Evolutionary conservation across 2,329 filamentous ascomycete species (phyloP).

Genomic region (Monilinia laxa): DNA sequence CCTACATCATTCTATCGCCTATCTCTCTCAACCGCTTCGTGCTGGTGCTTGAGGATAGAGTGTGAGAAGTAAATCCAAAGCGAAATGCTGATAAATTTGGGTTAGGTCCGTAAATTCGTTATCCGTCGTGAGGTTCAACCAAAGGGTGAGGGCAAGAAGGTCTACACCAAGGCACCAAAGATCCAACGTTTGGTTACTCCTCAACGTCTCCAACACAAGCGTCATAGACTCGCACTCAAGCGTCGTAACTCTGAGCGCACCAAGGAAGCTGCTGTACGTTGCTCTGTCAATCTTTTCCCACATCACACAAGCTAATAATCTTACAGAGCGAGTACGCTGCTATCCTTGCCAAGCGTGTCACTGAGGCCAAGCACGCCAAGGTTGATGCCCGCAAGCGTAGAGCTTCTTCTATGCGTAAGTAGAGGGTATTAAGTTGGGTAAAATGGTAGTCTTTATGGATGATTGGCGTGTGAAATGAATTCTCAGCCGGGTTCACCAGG

Average conservation of each 20-base stretch:
- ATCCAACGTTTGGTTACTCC: conserved; percentile 99
- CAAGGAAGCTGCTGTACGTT: conserved; percentile 97
- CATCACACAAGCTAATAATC: background rate
- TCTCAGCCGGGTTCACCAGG: conserved; percentile 20
- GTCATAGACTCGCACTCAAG: conserved; percentile 97
- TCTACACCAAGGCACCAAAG: conserved; percentile 99
- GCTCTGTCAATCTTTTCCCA: background rate
- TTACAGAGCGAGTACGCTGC: conserved; percentile 91
- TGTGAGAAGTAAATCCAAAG: conserved; percentile 49
- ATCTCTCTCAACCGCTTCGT: conserved; percentile 45
- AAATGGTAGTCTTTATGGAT: conserved; percentile 20
- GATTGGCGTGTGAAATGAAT: conserved; percentile 20
- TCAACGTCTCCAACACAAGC: conserved; percentile 99
- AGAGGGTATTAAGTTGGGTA: conserved; percentile 42
- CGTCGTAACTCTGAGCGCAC: conserved; percentile 93
- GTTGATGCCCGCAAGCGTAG: conserved; percentile 94
- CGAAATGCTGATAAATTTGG: conserved; percentile 35
- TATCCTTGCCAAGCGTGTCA: conserved; percentile 93
- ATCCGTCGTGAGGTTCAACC: conserved; percentile 97
- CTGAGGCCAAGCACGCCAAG: conserved; percentile 93
- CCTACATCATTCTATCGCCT: conserved; percentile 66
- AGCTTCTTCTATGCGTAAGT: conserved; percentile 92
- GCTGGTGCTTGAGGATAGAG: conserved; percentile 48
- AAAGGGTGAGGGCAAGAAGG: conserved; percentile 95
- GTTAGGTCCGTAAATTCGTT: conserved; percentile 97